phyloP scores from a whole-genome alignment of 441 rosid species.

The Raphanus hybrid region DNA sequence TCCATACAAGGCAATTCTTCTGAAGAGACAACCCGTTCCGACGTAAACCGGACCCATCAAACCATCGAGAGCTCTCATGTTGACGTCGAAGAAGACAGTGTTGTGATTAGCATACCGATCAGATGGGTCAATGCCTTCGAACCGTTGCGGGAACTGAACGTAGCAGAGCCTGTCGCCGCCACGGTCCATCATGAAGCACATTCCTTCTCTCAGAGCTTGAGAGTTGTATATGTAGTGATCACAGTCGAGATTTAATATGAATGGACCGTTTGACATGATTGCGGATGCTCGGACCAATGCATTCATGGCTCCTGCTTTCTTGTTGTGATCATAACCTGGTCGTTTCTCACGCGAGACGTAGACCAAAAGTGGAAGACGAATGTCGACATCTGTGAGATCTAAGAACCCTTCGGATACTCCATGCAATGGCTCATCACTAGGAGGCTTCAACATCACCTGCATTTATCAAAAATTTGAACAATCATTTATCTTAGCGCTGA shows the following conservation, averaged over 20 bases:
- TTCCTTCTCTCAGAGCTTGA: constrained; percentile 81
- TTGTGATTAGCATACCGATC: constrained; percentile 94
- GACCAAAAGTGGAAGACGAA: constrained; percentile 81
- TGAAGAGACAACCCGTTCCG: constrained; percentile 89
- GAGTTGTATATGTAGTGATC: constrained; percentile 89
- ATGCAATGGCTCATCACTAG: constrained; percentile 75
- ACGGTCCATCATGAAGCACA: constrained; percentile 94
- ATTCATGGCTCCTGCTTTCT: constrained; percentile 98
- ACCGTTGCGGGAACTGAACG: constrained; percentile 91
- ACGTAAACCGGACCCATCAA: constrained; percentile 92
- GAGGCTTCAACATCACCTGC: constrained; percentile 91
- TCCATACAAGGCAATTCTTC: constrained; percentile 87
- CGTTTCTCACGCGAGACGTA: constrained; percentile 96
- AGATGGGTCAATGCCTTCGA: constrained; percentile 87
- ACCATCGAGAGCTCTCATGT: constrained; percentile 92
- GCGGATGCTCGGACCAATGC: constrained; percentile 94
- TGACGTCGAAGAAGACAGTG: constrained; percentile 88
- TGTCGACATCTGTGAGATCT: constrained; percentile 77
- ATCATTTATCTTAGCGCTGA: neutral
- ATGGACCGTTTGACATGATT: constrained; percentile 93
- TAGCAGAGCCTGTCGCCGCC: constrained; percentile 84
- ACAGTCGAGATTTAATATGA: constrained; percentile 92
- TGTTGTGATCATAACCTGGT: constrained; percentile 90
- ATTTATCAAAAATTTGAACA: constrained; percentile 26
- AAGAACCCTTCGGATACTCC: constrained; percentile 67